Evolutionary conservation across 2,329 filamentous ascomycete genomes (phyloP).

Genomic region (Corynespora cassiicola): DNA sequence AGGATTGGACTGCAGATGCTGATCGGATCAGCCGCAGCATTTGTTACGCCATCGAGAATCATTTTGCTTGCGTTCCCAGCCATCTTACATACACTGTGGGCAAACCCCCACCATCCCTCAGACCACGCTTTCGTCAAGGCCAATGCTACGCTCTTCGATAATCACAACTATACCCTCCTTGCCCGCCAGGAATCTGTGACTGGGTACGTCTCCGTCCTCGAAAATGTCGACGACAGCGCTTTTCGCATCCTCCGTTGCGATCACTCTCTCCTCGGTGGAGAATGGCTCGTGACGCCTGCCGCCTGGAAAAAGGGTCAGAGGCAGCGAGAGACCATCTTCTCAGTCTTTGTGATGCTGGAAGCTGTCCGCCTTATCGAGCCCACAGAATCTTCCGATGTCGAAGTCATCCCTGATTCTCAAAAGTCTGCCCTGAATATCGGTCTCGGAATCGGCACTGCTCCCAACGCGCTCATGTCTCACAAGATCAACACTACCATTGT

Average conservation of each 20-base stretch:
- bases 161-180: slow-evolving; percentile 75
- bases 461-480: slow-evolving; percentile 83
- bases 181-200: slow-evolving; percentile 86
- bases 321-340: slow-evolving; percentile 86
- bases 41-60: slow-evolving; percentile 72
- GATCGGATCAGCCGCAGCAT: slow-evolving; percentile 68
- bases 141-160: slow-evolving; percentile 67
- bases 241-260: slow-evolving; percentile 90
- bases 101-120: slow-evolving; percentile 77
- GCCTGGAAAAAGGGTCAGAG: slow-evolving; percentile 51
- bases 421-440: slow-evolving; percentile 87
- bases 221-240: slow-evolving; percentile 68
- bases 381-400: slow-evolving; percentile 42
- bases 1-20: slow-evolving; percentile 75
- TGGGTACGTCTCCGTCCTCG: slow-evolving; percentile 89
- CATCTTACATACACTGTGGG: slow-evolving; percentile 71
- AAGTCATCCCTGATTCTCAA: slow-evolving; percentile 63
- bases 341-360: slow-evolving; percentile 95
- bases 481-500: slow-evolving; percentile 93
- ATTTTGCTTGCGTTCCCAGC: slow-evolving; percentile 74
- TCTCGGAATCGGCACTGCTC: slow-evolving; percentile 90
- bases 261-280: slow-evolving; percentile 90
- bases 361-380: slow-evolving; percentile 80
- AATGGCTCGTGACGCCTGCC: slow-evolving; percentile 73
- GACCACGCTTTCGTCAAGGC: slow-evolving; percentile 65